A percentile compares a stretch with the other conserved stretches of the same genome.
These are phyloP conservation scores for Brettanomyces nanus DNA, from an alignment of 805 yeast species.

Conservation along the genomic window DNA sequence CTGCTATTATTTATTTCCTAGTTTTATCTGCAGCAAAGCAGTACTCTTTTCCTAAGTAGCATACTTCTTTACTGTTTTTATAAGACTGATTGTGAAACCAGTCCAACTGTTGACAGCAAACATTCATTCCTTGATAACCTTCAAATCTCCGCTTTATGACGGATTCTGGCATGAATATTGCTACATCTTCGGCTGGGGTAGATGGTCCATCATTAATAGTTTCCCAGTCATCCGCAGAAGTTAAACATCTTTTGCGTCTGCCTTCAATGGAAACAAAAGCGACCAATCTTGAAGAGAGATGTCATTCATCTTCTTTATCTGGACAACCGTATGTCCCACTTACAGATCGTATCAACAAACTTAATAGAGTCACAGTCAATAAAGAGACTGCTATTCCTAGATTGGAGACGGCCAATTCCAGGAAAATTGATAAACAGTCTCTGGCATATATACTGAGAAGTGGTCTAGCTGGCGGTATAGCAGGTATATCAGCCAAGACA, in stretches of 20 bases:
- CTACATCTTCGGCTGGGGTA: background rate
- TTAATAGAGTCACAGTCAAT: background rate
- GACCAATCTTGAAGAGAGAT: too few species aligned
- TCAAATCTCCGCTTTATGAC: background rate
- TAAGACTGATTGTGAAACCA: too few species aligned
- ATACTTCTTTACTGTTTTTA: too few species aligned
- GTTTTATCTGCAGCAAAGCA: too few species aligned
- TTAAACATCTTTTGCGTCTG: background rate
- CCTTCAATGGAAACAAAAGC: too few species aligned
- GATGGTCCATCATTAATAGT: background rate
- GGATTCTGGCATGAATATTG: background rate
- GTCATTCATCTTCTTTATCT: too few species aligned
- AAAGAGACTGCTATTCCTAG: background rate
- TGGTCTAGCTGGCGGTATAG: conserved; percentile 91
- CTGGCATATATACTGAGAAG: conserved; percentile 73
- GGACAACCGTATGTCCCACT: background rate
- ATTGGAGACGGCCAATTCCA: background rate
- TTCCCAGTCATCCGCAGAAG: background rate
- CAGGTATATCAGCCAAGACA: conserved; percentile 95
- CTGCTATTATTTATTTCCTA: too few species aligned
- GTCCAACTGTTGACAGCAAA: too few species aligned
- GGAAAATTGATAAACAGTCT: conserved; percentile 53
- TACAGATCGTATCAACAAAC: background rate
- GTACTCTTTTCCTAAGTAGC: too few species aligned
- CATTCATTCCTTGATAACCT: too few species aligned